Base-by-base conservation (phyloP, 495 filamentous ascomycete genomes). In the Penicillium flavigenum region DNA sequence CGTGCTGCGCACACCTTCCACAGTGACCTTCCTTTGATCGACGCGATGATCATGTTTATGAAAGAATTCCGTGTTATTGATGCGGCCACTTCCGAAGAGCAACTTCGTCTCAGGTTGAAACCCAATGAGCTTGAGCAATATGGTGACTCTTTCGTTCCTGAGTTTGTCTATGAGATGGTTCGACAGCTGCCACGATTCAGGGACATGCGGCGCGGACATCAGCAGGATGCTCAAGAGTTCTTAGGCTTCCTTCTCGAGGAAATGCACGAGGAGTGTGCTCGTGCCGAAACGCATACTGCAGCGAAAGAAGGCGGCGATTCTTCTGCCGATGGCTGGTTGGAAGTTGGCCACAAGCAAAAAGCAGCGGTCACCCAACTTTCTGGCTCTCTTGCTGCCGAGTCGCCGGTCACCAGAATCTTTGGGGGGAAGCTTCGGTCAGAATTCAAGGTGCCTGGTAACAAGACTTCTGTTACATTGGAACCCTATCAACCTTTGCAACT, bases 181-280 rank as follows among this genome's bases (percentile, higher is more conserved):
- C 82, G 86, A 57, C 85, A 87, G 61, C 76, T 96, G 44, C 90
- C 91, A 42, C 86, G 91, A 46, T 98, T 98, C 72, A 82, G 90
- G 20, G 87, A 88, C 63, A 97, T 98, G 94, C 83, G 88, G 67
- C 88, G 92, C 48, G 94, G 94, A 2, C 95, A 98, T 56, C 94
- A 98, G 68, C 92, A 98, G 79, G 94, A 98, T 76, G 95, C 95
- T 9, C 91, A 98, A 68, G 94, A 98, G 60, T 98, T 98, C 70
- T 77, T 98, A 7, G 95, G 94, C 0, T 97, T 98, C 63, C 79
- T 98, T 38, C 79, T 98, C 8, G 92, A 96, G 62, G 89, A 90
- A 49, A 82, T 98, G 44, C 92, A 98, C 65, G 92, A 97, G 54
- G 94, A 98, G 71, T 96, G 91, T 64, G 81, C 84, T 36, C 82